These are phyloP conservation scores for Xylaria sp. DNA, from an alignment of 2,329 filamentous ascomycete genomes.

Conservation along the genomic window DNA sequence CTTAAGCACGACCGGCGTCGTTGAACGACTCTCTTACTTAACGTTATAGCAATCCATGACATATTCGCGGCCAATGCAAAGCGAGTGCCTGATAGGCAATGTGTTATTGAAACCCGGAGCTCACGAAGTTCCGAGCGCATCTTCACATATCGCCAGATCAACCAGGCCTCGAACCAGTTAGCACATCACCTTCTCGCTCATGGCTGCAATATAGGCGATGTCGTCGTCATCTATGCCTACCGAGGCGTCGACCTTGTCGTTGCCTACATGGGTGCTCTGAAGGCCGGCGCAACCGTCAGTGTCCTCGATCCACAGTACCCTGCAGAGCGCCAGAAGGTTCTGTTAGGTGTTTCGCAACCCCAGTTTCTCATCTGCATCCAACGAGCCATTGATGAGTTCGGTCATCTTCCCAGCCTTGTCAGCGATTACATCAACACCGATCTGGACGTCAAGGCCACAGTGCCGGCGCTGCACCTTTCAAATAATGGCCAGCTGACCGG, in stretches of 20 bases:
- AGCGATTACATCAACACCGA: neutral
- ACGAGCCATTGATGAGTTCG: neutral
- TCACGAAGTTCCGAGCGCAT: slow-evolving; percentile 54
- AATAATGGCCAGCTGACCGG: neutral
- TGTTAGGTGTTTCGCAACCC: slow-evolving; percentile 82
- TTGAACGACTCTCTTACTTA: too few species aligned
- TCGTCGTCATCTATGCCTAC: slow-evolving; percentile 93
- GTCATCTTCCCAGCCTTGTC: neutral
- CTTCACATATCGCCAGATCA: slow-evolving; percentile 88
- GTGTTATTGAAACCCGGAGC: slow-evolving; percentile 1
- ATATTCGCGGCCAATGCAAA: neutral
- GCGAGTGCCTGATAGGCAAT: neutral
- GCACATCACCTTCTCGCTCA: slow-evolving; percentile 80
- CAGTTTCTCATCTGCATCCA: slow-evolving; percentile 48
- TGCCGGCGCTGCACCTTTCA: neutral
- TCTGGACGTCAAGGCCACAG: neutral
- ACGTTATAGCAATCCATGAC: neutral
- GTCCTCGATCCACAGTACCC: slow-evolving; percentile 87
- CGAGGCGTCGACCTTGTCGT: slow-evolving; percentile 71
- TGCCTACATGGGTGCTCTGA: slow-evolving; percentile 81
- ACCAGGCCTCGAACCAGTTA: slow-evolving; percentile 82
- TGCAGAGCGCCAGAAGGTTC: slow-evolving; percentile 80
- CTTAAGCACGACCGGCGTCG: too few species aligned
- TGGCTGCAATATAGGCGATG: slow-evolving; percentile 81
- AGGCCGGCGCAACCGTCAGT: slow-evolving; percentile 70